phyloP scores from a whole-genome alignment of 805 yeast genomes.

The Pichia nakasei region DNA sequence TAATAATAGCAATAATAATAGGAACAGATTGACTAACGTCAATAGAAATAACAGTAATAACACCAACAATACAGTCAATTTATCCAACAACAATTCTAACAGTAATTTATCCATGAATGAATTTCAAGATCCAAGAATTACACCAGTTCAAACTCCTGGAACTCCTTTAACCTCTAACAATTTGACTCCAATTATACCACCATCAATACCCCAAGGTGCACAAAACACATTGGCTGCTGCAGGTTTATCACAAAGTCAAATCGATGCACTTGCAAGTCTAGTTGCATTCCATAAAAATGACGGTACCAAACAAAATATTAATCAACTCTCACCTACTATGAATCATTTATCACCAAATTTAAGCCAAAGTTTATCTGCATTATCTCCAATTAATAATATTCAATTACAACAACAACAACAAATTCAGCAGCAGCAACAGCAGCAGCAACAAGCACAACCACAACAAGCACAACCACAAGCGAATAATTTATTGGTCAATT shows the following conservation, averaged over 20 bases:
- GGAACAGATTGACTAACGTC: not conserved
- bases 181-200: not conserved
- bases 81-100: too few relatives aligned
- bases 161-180: not conserved
- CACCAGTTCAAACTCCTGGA: too few relatives aligned
- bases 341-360: not conserved
- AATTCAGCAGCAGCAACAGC: not conserved
- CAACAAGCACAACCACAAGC: not conserved
- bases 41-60: not conserved
- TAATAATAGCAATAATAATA: not conserved
- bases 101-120: too few relatives aligned
- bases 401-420: not conserved
- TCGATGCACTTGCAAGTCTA: slow-evolving; percentile 62
- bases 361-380: not conserved
- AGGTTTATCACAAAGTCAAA: slow-evolving; percentile 61
- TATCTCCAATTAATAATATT: not conserved
- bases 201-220: slow-evolving; percentile 55
- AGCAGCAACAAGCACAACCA: not conserved
- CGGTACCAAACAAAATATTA: not conserved
- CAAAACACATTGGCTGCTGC: slow-evolving; percentile 51
- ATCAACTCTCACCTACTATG: not conserved
- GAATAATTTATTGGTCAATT: not conserved
- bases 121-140: too few relatives aligned
- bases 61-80: too few relatives aligned
- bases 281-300: slow-evolving; percentile 51